Evolutionary conservation across 1,284 basidiomycete species (phyloP).

Genomic region (Microstroma glucosiphilum): DNA sequence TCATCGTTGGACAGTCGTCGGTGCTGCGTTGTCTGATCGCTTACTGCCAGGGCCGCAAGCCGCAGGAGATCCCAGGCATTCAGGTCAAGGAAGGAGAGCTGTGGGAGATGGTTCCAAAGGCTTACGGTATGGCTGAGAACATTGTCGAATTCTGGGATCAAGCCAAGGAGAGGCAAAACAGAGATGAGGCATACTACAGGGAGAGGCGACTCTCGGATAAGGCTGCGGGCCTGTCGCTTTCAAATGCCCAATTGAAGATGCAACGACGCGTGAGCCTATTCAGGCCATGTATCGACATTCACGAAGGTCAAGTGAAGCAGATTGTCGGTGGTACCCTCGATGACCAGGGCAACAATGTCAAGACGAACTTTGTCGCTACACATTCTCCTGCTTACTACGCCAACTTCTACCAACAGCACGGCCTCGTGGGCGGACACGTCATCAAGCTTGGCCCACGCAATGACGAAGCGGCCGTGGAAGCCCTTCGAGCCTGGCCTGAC

Average conservation of each 20-base stretch:
- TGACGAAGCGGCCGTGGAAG: constrained; percentile 75
- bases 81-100: constrained; percentile 60
- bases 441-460: constrained; percentile 90
- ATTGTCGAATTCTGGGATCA: constrained; percentile 39
- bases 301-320: constrained; percentile 74
- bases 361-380: constrained; percentile 86
- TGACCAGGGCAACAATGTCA: constrained; percentile 54
- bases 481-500: constrained; percentile 72
- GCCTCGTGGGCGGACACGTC: constrained; percentile 80
- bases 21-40: constrained; percentile 84
- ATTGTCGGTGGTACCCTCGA: constrained; percentile 88
- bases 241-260: not conserved
- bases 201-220: constrained; percentile 1
- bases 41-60: constrained; percentile 73
- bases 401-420: constrained; percentile 65
- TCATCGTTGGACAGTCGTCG: constrained; percentile 70
- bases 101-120: constrained; percentile 45
- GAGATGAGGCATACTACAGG: constrained; percentile 28
- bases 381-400: constrained; percentile 77
- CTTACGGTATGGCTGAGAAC: constrained; percentile 44
- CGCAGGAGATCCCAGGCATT: constrained; percentile 90
- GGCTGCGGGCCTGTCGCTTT: not conserved
- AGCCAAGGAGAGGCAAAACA: constrained; percentile 30
- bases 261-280: constrained; percentile 56
- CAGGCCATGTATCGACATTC: constrained; percentile 93